Evolutionary conservation across 1,284 basidiomycete species (phyloP), one percentile per base, ranked within the genome.

Genomic region (Papiliotrema laurentii): DNA sequence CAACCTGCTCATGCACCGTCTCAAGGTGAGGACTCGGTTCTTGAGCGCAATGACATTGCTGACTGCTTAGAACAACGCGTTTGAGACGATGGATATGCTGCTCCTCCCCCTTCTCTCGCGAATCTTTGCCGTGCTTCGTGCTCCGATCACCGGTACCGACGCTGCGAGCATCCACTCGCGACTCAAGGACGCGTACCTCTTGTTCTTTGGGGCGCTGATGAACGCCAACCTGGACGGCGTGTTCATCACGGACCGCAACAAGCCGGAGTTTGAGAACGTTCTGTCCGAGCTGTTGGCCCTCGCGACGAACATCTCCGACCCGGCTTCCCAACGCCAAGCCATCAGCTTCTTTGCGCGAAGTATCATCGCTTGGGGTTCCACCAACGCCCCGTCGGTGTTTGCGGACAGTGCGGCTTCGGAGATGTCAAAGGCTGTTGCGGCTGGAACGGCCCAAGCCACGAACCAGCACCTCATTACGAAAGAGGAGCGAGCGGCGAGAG

Each of bases 151-250:
- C 5, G 94, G 93, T 7, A 97, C 94, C 6, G 96, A 98, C 68
- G 96, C 97, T 59, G 80, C 84, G 47, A 76, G 90, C 27, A 79
- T 83, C 14, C 89, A 92, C 55, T 73, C 79, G n/a, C 87, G 93
- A 54, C 89, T 91, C 35, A 92, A 91, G 69, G 86, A 87, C 53
- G 87, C 90, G 7, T 98, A 97, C 69, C 83, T 98, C 51, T 78
- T 78, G 13, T 81, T 98, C 54, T 79, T 98, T 54, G 88, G 86
- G 51, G 84, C 80, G 55, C 80, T 97, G 58, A 85, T 97, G 76
- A 79, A 81, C 43, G 82, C 87, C 25, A 86, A 85, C 59, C 77
- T 97, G 51, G 84, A 91, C 54, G 80, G 81, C 9, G 82, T 97
- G 11, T 90, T 98, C 69, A 83, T 87, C 45, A 45, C 56, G n/a